Conservation (phyloP, 768 basidiomycete genomes). For the Mycena rebaudengoi region DNA sequence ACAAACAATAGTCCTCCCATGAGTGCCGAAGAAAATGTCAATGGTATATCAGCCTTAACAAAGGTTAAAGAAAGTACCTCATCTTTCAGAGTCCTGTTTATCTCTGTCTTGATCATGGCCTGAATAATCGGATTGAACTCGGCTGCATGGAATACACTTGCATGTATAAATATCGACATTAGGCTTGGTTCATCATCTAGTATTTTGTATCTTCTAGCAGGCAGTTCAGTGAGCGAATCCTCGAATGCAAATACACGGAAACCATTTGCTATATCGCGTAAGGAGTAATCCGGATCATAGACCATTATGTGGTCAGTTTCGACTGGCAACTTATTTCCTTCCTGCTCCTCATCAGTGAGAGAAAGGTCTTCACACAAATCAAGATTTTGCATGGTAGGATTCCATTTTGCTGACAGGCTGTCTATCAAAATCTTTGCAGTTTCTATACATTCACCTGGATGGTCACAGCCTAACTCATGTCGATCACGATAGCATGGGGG, state of each 20-base stretch:
- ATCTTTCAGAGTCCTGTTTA: background rate
- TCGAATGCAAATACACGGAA: background rate
- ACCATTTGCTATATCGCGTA: background rate
- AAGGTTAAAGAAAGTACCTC: background rate
- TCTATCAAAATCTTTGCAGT: background rate
- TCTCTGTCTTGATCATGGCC: no score
- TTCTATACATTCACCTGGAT: conserved; percentile 1
- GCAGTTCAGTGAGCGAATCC: background rate
- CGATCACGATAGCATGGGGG: background rate
- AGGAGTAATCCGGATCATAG: background rate
- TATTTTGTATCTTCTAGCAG: background rate
- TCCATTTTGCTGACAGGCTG: background rate
- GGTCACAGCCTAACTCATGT: background rate
- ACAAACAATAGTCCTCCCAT: background rate
- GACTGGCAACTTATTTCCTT: background rate
- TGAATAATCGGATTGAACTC: no score
- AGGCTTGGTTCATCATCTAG: no score
- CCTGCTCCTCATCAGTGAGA: background rate
- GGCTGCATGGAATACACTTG: no score
- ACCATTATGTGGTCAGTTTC: background rate
- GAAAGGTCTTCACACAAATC: background rate
- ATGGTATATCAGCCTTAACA: background rate
- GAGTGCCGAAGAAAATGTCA: background rate
- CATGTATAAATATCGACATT: no score
- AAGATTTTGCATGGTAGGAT: background rate